Evolutionary conservation across 2,329 filamentous ascomycete genomes (phyloP).

Genomic region (Paecilomyces formosus): DNA sequence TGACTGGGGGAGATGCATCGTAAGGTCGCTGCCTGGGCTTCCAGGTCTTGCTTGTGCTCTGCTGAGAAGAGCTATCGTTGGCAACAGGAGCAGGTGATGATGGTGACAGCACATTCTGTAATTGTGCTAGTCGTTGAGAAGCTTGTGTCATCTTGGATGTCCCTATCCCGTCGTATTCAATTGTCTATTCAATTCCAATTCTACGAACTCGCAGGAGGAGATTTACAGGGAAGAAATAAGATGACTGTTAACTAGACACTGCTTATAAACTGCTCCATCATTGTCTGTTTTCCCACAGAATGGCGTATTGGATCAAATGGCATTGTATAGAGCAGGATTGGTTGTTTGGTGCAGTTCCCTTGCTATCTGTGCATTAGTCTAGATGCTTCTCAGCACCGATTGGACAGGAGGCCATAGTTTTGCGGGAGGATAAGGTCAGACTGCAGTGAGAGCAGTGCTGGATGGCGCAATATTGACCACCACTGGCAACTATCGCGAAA

Average conservation of each 20-base stretch:
- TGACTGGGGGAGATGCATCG: conserved; percentile 5
- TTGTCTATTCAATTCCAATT: not conserved
- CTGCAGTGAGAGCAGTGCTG: too few relatives aligned
- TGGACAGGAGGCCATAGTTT: too few relatives aligned
- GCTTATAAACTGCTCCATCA: not conserved
- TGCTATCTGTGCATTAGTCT: too few relatives aligned
- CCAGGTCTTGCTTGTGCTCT: conserved; percentile 1
- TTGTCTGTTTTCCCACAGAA: conserved; percentile 1
- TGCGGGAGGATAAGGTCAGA: too few relatives aligned
- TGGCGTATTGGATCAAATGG: not conserved
- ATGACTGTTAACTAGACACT: too few relatives aligned
- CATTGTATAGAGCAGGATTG: not conserved
- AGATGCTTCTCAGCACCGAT: too few relatives aligned
- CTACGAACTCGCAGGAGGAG: too few relatives aligned
- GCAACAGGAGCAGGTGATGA: not conserved
- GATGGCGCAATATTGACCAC: too few relatives aligned
- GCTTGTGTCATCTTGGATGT: conserved; percentile 3
- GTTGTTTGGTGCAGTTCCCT: not conserved
- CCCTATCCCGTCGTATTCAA: not conserved
- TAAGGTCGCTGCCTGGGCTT: conserved; percentile 7
- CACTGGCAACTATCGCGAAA: too few relatives aligned
- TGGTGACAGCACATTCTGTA: conserved; percentile 4
- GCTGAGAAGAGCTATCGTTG: not conserved
- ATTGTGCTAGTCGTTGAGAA: conserved; percentile 5
- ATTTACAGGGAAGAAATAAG: too few relatives aligned